Percentiles rank a stretch among this genome's conserved stretches.
Conservation (phyloP, 2,329 filamentous ascomycete genomes). For the Xylaria multiplex region DNA sequence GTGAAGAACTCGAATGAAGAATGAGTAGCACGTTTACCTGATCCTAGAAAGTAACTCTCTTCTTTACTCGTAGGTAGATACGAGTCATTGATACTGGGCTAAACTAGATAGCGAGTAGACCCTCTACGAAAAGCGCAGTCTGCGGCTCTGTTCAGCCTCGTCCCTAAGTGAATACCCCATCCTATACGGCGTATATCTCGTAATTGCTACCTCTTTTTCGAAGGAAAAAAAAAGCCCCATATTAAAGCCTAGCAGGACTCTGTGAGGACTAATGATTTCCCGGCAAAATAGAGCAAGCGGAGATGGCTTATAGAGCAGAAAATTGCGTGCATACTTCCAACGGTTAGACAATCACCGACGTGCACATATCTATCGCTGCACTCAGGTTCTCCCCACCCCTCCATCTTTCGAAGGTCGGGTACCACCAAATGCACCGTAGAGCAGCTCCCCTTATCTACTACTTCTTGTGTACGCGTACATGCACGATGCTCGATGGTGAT, state of each 20-base stretch:
- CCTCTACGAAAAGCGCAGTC: conserved; percentile 1
- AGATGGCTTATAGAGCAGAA: too few relatives aligned
- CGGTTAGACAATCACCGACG: too few relatives aligned
- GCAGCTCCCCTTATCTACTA: neutral
- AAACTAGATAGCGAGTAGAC: neutral
- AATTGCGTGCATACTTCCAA: too few relatives aligned
- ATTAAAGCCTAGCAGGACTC: too few relatives aligned
- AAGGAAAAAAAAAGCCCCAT: too few relatives aligned
- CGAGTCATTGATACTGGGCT: neutral
- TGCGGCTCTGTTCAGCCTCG: conserved; percentile 24
- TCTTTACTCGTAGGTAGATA: neutral
- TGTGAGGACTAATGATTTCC: too few relatives aligned
- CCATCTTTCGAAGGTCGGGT: neutral
- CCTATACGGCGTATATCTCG: too few relatives aligned
- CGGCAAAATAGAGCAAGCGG: too few relatives aligned
- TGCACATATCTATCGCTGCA: neutral
- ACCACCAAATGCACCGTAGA: neutral
- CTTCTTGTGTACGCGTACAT: too few relatives aligned
- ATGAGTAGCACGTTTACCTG: neutral
- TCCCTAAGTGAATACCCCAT: too few relatives aligned
- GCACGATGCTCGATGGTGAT: neutral
- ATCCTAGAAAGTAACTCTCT: neutral
- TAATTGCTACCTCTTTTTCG: too few relatives aligned
- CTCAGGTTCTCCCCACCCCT: neutral
- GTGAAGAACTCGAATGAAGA: neutral